Evolutionary conservation across 208 protist genomes (phyloP).

Genomic region (Trichomonas vaginalis): DNA sequence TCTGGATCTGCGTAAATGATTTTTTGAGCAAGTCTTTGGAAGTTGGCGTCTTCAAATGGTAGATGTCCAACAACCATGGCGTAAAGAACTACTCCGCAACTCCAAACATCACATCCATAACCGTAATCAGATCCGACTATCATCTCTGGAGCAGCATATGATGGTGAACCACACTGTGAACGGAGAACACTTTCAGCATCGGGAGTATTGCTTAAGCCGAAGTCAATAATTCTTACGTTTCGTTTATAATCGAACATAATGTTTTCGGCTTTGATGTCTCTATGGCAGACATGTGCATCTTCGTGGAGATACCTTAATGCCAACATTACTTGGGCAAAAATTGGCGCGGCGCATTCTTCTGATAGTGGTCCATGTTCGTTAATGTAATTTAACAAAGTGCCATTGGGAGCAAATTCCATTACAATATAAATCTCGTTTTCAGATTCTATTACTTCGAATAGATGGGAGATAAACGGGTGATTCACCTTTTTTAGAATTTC

Average conservation of each 20-base stretch:
- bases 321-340: background rate
- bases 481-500: background rate
- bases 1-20: background rate
- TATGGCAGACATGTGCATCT: background rate
- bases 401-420: constrained; percentile 12
- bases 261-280: constrained; percentile 27
- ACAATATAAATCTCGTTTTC: background rate
- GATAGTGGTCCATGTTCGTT: background rate
- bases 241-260: background rate
- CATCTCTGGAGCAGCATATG: constrained; percentile 22
- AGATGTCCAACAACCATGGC: background rate
- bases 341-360: background rate
- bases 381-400: constrained; percentile 17
- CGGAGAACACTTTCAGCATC: background rate
- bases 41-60: background rate
- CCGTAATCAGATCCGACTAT: background rate
- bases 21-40: background rate
- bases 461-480: background rate
- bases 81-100: background rate
- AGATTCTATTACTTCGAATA: background rate
- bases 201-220: constrained; percentile 18
- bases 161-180: background rate
- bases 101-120: background rate
- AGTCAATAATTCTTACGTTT: constrained; percentile 12
- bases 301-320: background rate